Percentiles rank a stretch among this genome's conserved stretches.
Evolutionary conservation across 2,329 filamentous ascomycete species (phyloP).

Genomic region (Bipolaris oryzae): DNA sequence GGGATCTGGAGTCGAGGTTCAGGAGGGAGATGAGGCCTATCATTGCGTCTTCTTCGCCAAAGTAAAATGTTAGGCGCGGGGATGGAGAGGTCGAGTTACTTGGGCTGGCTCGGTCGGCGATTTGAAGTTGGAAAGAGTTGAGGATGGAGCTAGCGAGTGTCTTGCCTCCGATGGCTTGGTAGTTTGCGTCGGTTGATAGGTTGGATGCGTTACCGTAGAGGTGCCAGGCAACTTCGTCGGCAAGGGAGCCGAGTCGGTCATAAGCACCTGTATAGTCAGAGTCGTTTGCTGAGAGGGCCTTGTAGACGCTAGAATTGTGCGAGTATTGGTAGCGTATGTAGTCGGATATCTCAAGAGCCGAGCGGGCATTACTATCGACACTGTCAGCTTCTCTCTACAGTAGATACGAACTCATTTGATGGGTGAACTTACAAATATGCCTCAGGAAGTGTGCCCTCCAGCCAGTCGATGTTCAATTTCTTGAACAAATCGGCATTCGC

Average conservation of each 20-base stretch:
- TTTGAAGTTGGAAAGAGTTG: slow-evolving; percentile 27
- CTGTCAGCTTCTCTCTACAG: neutral
- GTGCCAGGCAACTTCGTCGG: slow-evolving; percentile 56
- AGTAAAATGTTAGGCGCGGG: slow-evolving; percentile 53
- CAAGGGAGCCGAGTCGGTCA: slow-evolving; percentile 49
- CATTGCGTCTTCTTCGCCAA: slow-evolving; percentile 44
- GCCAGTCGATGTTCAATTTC: slow-evolving; percentile 50
- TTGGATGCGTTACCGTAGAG: slow-evolving; percentile 51
- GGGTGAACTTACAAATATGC: neutral
- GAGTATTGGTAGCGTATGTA: slow-evolving; percentile 60
- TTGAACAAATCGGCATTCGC: slow-evolving; percentile 54
- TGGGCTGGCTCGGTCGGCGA: slow-evolving; percentile 17
- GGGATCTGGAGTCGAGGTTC: slow-evolving; percentile 26
- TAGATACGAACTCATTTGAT: neutral
- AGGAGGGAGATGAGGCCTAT: slow-evolving; percentile 41
- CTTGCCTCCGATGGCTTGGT: slow-evolving; percentile 39
- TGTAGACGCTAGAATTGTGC: slow-evolving; percentile 56
- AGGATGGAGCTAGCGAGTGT: slow-evolving; percentile 39
- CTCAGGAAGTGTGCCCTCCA: slow-evolving; percentile 50
- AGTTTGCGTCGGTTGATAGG: slow-evolving; percentile 20
- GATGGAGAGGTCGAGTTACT: slow-evolving; percentile 13
- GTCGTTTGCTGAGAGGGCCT: slow-evolving; percentile 38
- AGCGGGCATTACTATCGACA: slow-evolving; percentile 53
- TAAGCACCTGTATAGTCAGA: slow-evolving; percentile 30
- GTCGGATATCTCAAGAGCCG: slow-evolving; percentile 62